Conservation (phyloP, 768 basidiomycete genomes). For the Suillus lakei region DNA sequence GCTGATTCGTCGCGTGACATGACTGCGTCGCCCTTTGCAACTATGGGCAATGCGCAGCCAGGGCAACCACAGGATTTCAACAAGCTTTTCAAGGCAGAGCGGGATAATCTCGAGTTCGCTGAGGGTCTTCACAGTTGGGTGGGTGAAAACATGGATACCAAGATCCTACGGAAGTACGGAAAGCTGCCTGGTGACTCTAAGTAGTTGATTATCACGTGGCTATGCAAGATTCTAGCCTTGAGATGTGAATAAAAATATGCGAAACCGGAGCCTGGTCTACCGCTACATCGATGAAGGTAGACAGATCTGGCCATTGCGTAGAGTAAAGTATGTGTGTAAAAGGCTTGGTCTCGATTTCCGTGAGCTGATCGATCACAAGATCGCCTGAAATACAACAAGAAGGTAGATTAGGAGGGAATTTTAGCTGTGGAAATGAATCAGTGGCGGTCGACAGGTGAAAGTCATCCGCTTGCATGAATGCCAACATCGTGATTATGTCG, state of each 20-base stretch:
- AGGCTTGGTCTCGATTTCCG: conserved; percentile 10
- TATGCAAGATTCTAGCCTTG: conserved; percentile 16
- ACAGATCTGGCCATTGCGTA: conserved; percentile 25
- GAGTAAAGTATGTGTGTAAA: conserved; percentile 15
- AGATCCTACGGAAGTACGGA: conserved; percentile 79
- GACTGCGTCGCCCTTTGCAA: conserved; percentile 70
- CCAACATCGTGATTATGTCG: conserved; percentile 11
- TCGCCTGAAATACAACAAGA: conserved; percentile 9
- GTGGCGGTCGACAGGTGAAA: neutral
- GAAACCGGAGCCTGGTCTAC: conserved; percentile 21
- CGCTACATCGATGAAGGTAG: conserved; percentile 32
- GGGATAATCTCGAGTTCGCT: conserved; percentile 91
- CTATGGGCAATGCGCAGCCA: conserved; percentile 48
- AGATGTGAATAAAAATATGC: conserved; percentile 22
- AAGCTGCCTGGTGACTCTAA: conserved; percentile 46
- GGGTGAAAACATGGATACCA: conserved; percentile 78
- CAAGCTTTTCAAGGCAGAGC: conserved; percentile 91
- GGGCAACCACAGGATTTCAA: conserved; percentile 79
- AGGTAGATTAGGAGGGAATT: conserved; percentile 34
- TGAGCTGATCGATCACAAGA: conserved; percentile 2
- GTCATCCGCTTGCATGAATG: conserved; percentile 1
- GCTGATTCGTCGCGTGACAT: conserved; percentile 82
- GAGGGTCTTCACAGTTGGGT: conserved; percentile 87
- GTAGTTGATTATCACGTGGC: conserved; percentile 21
- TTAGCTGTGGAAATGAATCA: conserved; percentile 23